These are phyloP conservation scores for Wickerhamomyces bisporus DNA, from an alignment of 805 yeast genomes.

Conservation along the genomic window DNA sequence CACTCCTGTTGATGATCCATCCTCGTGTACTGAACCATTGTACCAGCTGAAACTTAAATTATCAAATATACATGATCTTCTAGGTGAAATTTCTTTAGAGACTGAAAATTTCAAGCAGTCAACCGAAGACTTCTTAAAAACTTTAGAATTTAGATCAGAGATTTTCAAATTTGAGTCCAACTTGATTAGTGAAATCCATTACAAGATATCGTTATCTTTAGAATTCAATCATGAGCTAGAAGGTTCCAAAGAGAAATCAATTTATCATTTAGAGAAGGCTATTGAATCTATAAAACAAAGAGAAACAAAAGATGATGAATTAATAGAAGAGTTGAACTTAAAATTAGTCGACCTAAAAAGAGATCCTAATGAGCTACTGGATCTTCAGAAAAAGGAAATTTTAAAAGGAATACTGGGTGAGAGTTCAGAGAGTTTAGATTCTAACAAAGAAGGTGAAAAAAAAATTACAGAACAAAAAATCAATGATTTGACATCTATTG, in stretches of 20 bases:
- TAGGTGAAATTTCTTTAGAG: slow-evolving; percentile 89
- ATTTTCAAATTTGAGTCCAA: slow-evolving; percentile 48
- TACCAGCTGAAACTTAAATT: slow-evolving; percentile 44
- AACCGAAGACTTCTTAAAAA: slow-evolving; percentile 55
- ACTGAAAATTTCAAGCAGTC: slow-evolving; percentile 85
- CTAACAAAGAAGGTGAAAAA: slow-evolving; percentile 3
- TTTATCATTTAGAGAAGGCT: slow-evolving; percentile 50
- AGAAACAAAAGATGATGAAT: slow-evolving; percentile 37
- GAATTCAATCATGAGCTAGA: slow-evolving; percentile 63
- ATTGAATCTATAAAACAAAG: slow-evolving; percentile 40
- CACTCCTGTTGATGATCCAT: slow-evolving; percentile 8
- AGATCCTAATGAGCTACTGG: slow-evolving; percentile 44
- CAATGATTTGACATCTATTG: slow-evolving; percentile 60
- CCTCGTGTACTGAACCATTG: slow-evolving; percentile 27
- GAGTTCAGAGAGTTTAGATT: too few relatives aligned
- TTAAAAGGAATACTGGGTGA: slow-evolving; percentile 55
- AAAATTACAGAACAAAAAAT: slow-evolving; percentile 23
- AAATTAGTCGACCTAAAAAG: slow-evolving; percentile 50
- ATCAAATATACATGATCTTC: slow-evolving; percentile 68
- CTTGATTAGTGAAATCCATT: slow-evolving; percentile 71
- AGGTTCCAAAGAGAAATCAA: slow-evolving; percentile 42
- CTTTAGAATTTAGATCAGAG: slow-evolving; percentile 49
- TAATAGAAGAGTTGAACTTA: slow-evolving; percentile 51
- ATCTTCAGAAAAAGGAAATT: slow-evolving; percentile 47
- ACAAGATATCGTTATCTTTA: slow-evolving; percentile 70